Base-by-base conservation (phyloP, 225 moss, liverwort and hornwort species). In the Thuidium tamariscinum region DNA sequence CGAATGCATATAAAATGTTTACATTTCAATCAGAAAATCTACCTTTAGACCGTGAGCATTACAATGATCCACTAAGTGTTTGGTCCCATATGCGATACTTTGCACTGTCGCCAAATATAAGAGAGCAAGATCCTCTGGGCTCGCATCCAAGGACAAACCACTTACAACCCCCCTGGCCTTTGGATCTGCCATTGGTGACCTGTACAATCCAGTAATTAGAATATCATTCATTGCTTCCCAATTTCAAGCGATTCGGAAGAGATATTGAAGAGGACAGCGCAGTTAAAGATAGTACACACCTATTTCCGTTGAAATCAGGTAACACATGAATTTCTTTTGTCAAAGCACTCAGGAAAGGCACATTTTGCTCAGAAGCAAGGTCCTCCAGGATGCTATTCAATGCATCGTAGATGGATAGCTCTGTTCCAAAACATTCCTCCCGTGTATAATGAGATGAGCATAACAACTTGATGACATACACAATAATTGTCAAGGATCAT, bases 281-380 rank as follows among this genome's bases (percentile, higher is more conserved):
- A 82, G 61, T 30, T 55, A 78, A 70, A 68, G 66, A 84, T 52
- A 57, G 54, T 68, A 39, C 86, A 85, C 78, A 99, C 98, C 98
- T 97, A 89, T 99, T 99, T 65, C 99, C 99, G 85, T 99, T 96
- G 74, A 97, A 99, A 93, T 99, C 99, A 71, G 99, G 99, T 79
- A 91, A 93, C 48, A 99, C 88, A 62, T 99, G 96, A 61, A 99
- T 86, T 68, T 96, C 97, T 86, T 95, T 97, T 77, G 99, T 95
- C 89, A 97, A 91, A 86, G 97, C 94, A 93, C 95, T 88, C 75
- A 54, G 88, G 81, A 96, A 97, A 66, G 97, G 93, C 78, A 94
- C 90, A 84, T 79, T 79, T 70, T 89, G 64, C 80, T 96, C 93
- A 83, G 87, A 62, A 36, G 93, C 89, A 88, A 99, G 94, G 12